Base-by-base conservation (phyloP, 2,329 filamentous ascomycete species). In the Fusarium guadeloupense region DNA sequence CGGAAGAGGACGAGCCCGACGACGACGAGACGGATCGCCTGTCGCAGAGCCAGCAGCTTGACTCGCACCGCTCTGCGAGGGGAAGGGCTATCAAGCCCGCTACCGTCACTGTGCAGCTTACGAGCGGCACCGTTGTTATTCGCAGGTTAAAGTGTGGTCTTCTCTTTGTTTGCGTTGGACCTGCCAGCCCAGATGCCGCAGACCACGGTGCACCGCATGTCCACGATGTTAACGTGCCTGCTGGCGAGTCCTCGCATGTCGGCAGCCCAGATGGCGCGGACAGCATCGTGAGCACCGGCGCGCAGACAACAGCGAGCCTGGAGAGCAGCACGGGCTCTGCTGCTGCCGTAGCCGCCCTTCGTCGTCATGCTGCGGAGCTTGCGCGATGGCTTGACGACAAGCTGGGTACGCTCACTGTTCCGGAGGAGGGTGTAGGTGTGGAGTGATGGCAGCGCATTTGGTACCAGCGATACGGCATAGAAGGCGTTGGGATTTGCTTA, bases 131-230 rank as follows among this genome's bases (percentile, higher is more conserved):
- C 25, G 80, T 89, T 64, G 81, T 88, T 17, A 84, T 89, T 50
- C 78, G 85, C 10, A 77, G 78, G 3, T 76, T 89, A 26, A 78
- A 76, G 34, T 88, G 85, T 71, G 85, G 85, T 16, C 78, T 89
- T 39, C 76, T 89, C 31, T 86, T 89, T 61, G 83, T 88, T 40
- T 86, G 83, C 64, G 80, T 88, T 34, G 85, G 85, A 0, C 78
- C 82, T 2, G 69, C 82, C 2, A 69, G 74, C 51, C 69, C 72
- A 40, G 71, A 67, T 35, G 49, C 60, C 12, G 55, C 54, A 31
- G 62, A 60, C n/a, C 66, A 68, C 28, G 44, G 54, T 26, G 64
- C 54, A 19, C 50, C 23, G 30, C 62, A 54, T 42, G 47, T 51
- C 23, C 61, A 67, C 9, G 59, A 66, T 35, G 59, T 64, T 26